These are phyloP conservation scores for Pythium pyrilobum DNA, from an alignment of 352 stramenopile species.

Conservation along the genomic window DNA sequence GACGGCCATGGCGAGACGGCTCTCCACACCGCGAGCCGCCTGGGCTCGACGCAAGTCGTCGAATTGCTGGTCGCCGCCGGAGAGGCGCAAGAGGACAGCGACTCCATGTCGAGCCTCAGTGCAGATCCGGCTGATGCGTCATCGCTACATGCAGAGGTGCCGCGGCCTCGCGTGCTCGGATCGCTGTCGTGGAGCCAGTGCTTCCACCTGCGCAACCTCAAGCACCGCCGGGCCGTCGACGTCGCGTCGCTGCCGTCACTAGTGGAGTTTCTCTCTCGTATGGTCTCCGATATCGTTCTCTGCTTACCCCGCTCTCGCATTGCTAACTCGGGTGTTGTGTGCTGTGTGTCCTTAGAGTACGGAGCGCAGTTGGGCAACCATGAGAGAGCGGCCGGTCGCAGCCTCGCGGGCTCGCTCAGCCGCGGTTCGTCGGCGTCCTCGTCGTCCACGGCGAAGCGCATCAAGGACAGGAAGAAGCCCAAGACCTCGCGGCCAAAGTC, in stretches of 20 bases:
- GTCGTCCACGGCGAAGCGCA: neutral
- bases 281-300: neutral
- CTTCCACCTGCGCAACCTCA: conserved; percentile 45
- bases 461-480: neutral
- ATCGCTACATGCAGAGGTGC: neutral
- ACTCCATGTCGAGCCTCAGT: neutral
- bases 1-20: conserved; percentile 47
- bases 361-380: too few species aligned
- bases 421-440: neutral
- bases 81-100: conserved; percentile 9
- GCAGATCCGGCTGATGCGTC: neutral
- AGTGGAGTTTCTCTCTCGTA: conserved; percentile 22
- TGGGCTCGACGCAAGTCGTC: conserved; percentile 33
- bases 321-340: too few species aligned
- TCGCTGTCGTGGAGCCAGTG: conserved; percentile 20
- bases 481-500: neutral
- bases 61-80: conserved; percentile 35
- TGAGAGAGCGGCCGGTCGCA: neutral
- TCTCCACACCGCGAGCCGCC: conserved; percentile 48
- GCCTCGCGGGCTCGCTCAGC: neutral
- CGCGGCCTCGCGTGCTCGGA: neutral
- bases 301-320: too few species aligned
- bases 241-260: conserved; percentile 37
- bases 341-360: too few species aligned
- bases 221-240: conserved; percentile 40